Base-by-base conservation (phyloP, 208 protist genomes). In the Leishmania tropica region DNA sequence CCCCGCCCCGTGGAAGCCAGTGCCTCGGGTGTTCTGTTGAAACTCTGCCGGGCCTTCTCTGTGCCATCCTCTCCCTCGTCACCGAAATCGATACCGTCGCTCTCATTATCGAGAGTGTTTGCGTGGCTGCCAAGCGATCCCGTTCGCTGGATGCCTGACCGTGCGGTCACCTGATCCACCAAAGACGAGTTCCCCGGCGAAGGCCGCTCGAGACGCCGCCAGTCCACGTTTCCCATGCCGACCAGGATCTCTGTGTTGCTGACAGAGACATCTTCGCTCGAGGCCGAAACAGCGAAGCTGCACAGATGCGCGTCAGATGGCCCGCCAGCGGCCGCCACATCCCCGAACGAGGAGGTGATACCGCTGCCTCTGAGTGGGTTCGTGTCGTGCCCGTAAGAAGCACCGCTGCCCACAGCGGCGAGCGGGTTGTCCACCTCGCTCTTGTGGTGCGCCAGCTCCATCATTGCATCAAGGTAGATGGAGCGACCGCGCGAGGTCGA, bases 391-490 rank as follows among this genome's bases (percentile, higher is more conserved):
- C 37, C 24, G 24, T 54, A n/a, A 3, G 45, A 21, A 54, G 45
- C 45, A 35, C 70, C n/a, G 47, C 70, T 28, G 8, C 4, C 21
- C 42, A 45, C 19, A 62, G 73, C 31, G 51, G 31, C 17, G 17
- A 81, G 62, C 37, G 77, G 81, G 77, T 81, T 75, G 62, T 78
- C 77, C 48, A 79, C 58, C 76, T 80, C 76, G 62, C 45, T 78
- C n/a, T 62, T 76, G 65, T 80, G 70, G 45, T 82, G 77, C 53
- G 72, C 71, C 51, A 85, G 76, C 28, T 86, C 76, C 48, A 71
- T 37, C 78, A 83, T 73, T 5, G 81, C 28, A 62, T 84, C 77
- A 51, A n/a, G 64, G 74, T 84, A 86, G 56, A 86, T 86, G 67
- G 83, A 86, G 48, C 76, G 78, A 13, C 67, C 13, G 24, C 83